phyloP scores from a whole-genome alignment of 2,329 filamentous ascomycete species.

The Neurospora sp. region DNA sequence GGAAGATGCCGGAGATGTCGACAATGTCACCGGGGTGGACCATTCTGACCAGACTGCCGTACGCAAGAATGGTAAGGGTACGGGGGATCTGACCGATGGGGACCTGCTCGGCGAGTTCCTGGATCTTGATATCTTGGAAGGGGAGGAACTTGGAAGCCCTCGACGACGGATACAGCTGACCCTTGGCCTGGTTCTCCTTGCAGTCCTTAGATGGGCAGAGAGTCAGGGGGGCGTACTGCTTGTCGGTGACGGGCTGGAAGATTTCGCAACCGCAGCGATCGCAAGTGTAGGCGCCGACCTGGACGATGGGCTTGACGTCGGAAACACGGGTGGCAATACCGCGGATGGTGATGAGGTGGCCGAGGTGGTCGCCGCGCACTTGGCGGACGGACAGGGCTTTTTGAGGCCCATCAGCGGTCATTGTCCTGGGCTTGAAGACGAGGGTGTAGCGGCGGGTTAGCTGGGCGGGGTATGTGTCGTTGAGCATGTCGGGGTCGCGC shows the following conservation, averaged over 20 bases:
- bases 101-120: constrained; percentile 98
- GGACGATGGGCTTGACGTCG: constrained; percentile 94
- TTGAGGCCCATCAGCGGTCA: constrained; percentile 50
- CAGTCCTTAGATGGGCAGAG: constrained; percentile 88
- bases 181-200: constrained; percentile 80
- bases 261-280: constrained; percentile 95
- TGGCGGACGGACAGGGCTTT: constrained; percentile 81
- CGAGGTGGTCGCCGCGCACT: constrained; percentile 85
- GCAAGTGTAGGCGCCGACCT: constrained; percentile 96
- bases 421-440: constrained; percentile 87
- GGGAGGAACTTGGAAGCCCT: constrained; percentile 92
- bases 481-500: constrained; percentile 52
- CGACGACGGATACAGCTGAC: constrained; percentile 89
- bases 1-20: constrained; percentile 88
- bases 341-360: constrained; percentile 84
- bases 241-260: constrained; percentile 89
- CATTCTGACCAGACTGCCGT: constrained; percentile 74
- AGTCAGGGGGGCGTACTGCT: constrained; percentile 78
- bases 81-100: constrained; percentile 95
- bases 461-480: constrained; percentile 80
- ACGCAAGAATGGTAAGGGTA: constrained; percentile 79
- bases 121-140: constrained; percentile 97
- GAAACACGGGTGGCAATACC: constrained; percentile 93
- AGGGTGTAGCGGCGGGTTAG: constrained; percentile 90
- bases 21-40: constrained; percentile 92